Evolutionary conservation across 371 early-diverging fungal species (phyloP), one percentile per base, ranked within the genome.

Genomic region (Saksenaea oblongispora): DNA sequence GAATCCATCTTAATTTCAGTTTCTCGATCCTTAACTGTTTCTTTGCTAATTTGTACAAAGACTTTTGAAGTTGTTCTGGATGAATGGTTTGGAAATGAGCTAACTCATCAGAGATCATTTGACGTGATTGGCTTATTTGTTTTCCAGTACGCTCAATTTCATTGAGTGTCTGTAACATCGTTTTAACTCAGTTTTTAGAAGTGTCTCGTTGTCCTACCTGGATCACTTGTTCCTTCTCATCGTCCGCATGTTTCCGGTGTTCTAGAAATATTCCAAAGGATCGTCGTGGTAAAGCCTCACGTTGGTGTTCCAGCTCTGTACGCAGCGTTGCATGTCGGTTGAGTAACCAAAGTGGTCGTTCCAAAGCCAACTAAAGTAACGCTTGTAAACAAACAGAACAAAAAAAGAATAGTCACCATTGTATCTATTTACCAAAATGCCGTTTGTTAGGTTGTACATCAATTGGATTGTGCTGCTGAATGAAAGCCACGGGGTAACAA

Each of bases 51-150:
- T 14, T 31, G 37, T 54, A 26, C 0, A 76, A 59, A 3, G 61
- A 28, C n/a, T 55, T 58, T 4, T 65, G 63, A 63, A 78, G 59
- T 31, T 70, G 47, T 18, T 60, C 55, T 34, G 79, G 64, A 42
- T 76, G 82, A 1, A 69, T 58, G 10, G 59, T 60, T 60, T 81
- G 82, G 44, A 76, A 74, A 51, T 78, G 77, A 1, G 77, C 78
- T 60, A 81, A 56, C 62, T 81, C 82, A 61, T 81, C 82, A 8
- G 79, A 76, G 31, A 81, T 66, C 61, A 71, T 66, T 59, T 73
- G 75, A 57, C 78, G 82, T 26, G 77, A 75, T 66, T 76, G 69
- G 44, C 66, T 59, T 10, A 81, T 75, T 63, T 78, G 73, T 54
- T 71, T 59, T 18, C 73, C 75, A 4, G 66, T 61, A 26, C 72